A percentile compares a stretch with the other conserved stretches of the same genome.
Conservation (phyloP, 768 basidiomycete species). For the Dentipellis sp. region DNA sequence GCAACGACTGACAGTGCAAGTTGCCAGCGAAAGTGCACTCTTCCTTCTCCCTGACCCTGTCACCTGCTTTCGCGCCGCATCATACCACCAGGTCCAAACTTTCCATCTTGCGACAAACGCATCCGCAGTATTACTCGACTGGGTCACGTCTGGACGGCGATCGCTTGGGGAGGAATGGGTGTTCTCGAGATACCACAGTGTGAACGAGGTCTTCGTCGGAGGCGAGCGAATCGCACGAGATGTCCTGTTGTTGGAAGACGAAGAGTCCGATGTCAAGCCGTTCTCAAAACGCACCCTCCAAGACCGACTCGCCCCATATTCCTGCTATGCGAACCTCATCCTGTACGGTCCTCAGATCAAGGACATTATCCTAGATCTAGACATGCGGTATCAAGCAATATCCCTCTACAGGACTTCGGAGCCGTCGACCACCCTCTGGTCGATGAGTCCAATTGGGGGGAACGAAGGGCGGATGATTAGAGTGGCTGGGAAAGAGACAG, state of each 20-base stretch:
- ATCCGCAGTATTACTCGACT: constrained; percentile 75
- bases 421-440: constrained; percentile 74
- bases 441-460: constrained; percentile 49
- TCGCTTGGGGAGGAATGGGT: constrained; percentile 83
- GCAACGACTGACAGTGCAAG: constrained; percentile 51
- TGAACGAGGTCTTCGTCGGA: constrained; percentile 72
- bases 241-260: constrained; percentile 60
- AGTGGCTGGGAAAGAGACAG: constrained; percentile 68
- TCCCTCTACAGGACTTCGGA: constrained; percentile 47
- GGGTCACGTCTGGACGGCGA: constrained; percentile 85
- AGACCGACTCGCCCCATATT: constrained; percentile 67
- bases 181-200: constrained; percentile 76
- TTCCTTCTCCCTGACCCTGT: constrained; percentile 89
- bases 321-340: constrained; percentile 84
- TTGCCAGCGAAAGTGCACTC: constrained; percentile 47
- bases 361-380: constrained; percentile 38
- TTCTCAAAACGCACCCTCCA: constrained; percentile 39
- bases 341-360: constrained; percentile 62
- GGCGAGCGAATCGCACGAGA: constrained; percentile 67
- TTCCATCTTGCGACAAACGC: constrained; percentile 55
- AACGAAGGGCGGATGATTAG: constrained; percentile 49
- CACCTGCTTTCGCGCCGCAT: constrained; percentile 80
- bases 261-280: constrained; percentile 10
- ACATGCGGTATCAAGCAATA: constrained; percentile 38
- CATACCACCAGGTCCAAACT: constrained; percentile 76